Evolutionary conservation across 1,284 basidiomycete genomes (phyloP).

Genomic region (Ustilago xerochloae): DNA sequence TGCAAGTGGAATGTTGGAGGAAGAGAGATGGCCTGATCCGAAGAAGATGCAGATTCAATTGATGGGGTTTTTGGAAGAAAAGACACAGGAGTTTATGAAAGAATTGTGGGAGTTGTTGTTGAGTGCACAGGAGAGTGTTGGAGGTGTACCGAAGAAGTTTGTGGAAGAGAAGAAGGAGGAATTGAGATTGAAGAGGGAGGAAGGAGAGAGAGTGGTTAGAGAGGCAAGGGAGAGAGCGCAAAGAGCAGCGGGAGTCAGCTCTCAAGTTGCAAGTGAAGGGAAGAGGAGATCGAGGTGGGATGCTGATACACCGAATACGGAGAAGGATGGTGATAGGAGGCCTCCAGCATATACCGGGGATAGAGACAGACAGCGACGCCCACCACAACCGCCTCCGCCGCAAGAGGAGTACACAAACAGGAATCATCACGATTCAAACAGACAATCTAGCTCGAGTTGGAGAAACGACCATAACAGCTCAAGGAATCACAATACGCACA

Average conservation of each 20-base stretch:
- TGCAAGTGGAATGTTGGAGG: slow-evolving; percentile 90
- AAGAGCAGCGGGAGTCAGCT: slow-evolving; percentile 53
- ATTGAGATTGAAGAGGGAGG: slow-evolving; percentile 79
- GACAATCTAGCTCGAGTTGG: background rate
- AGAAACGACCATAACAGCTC: background rate
- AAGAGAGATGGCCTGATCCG: slow-evolving; percentile 87
- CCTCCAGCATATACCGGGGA: slow-evolving; percentile 10
- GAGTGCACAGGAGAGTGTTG: slow-evolving; percentile 86
- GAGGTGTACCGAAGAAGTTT: slow-evolving; percentile 91
- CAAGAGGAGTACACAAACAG: background rate
- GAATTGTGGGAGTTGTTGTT: slow-evolving; percentile 89
- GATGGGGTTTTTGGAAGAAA: slow-evolving; percentile 82
- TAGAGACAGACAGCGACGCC: background rate
- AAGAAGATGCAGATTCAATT: slow-evolving; percentile 94
- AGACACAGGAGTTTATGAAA: slow-evolving; percentile 85
- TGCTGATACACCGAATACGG: slow-evolving; percentile 7
- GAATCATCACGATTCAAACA: background rate
- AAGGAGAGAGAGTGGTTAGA: slow-evolving; percentile 76
- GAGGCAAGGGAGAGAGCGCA: slow-evolving; percentile 70
- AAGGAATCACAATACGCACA: slow-evolving; percentile 68
- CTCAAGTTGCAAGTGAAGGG: slow-evolving; percentile 71
- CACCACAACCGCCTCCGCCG: too few relatives aligned
- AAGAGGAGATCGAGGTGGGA: slow-evolving; percentile 46
- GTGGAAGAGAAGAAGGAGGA: slow-evolving; percentile 96
- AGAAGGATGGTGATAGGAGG: background rate